Evolutionary conservation across 257 asterid genomes (phyloP).

Genomic region (Lycium ferocissimum): DNA sequence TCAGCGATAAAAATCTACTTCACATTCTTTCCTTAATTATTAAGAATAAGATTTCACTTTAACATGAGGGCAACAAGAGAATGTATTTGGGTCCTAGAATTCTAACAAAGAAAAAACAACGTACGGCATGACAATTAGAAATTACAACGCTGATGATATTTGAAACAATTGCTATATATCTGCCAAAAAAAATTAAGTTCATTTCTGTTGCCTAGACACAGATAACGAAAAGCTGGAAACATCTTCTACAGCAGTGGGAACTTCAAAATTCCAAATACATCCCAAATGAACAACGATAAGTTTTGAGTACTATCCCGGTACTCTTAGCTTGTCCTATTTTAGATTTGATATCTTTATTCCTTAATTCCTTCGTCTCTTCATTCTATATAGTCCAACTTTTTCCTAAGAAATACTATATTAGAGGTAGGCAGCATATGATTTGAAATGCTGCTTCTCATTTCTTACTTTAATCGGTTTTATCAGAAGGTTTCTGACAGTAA

Average conservation of each 20-base stretch:
- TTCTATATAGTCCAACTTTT: background rate
- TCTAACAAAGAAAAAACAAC: conserved; percentile 15
- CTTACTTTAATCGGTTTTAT: background rate
- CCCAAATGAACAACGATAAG: background rate
- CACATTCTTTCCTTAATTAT: background rate
- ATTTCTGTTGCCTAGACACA: background rate
- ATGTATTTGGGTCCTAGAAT: background rate
- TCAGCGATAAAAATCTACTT: background rate
- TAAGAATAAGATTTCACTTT: background rate
- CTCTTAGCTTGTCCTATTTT: background rate
- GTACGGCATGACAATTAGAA: background rate
- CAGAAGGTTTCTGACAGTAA: background rate
- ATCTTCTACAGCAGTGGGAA: conserved; percentile 10
- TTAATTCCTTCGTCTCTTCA: background rate
- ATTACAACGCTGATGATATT: background rate
- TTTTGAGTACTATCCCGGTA: background rate
- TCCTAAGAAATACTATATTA: background rate
- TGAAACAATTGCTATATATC: background rate
- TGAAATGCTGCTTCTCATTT: background rate
- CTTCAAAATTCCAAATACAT: conserved; percentile 18
- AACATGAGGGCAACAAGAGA: background rate
- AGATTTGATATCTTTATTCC: background rate
- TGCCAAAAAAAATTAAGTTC: background rate
- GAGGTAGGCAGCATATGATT: background rate
- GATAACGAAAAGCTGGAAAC: background rate